phyloP scores from a whole-genome alignment of 768 basidiomycete genomes.

The Stropharia rugosoannulata region DNA sequence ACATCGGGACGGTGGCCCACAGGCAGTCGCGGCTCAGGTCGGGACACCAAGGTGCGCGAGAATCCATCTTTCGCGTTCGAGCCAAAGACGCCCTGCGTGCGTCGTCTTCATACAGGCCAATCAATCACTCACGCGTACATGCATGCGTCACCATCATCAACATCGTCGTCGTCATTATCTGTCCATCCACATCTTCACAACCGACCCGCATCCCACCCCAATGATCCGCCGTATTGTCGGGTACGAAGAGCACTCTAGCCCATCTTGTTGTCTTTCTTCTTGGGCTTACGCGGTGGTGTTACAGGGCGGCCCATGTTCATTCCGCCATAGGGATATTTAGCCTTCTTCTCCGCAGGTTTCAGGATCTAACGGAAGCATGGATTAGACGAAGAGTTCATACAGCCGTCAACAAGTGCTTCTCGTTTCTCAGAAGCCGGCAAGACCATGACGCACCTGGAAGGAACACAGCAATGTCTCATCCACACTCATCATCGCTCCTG shows the following conservation, averaged over 20 bases:
- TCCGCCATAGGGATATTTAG: slow-evolving; percentile 87
- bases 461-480: slow-evolving; percentile 97
- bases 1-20: no score
- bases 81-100: no score
- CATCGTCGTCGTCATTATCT: no score
- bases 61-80: no score
- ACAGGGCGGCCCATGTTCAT: slow-evolving; percentile 87
- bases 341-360: slow-evolving; percentile 99
- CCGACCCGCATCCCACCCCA: neutral
- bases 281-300: slow-evolving; percentile 95
- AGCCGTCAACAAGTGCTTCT: neutral
- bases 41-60: no score
- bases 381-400: neutral
- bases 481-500: slow-evolving; percentile 99
- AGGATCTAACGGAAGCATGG: slow-evolving; percentile 62
- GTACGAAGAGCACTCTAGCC: slow-evolving; percentile 11
- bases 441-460: slow-evolving; percentile 72
- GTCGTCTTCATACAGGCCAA: no score
- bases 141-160: no score
- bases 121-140: no score
- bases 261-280: slow-evolving; percentile 89
- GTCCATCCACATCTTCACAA: neutral
- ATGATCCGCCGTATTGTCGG: neutral
- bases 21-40: no score
- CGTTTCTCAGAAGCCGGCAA: neutral